Evolutionary conservation across 768 basidiomycete species (phyloP).

Genomic region (Pleurotus sapidus): DNA sequence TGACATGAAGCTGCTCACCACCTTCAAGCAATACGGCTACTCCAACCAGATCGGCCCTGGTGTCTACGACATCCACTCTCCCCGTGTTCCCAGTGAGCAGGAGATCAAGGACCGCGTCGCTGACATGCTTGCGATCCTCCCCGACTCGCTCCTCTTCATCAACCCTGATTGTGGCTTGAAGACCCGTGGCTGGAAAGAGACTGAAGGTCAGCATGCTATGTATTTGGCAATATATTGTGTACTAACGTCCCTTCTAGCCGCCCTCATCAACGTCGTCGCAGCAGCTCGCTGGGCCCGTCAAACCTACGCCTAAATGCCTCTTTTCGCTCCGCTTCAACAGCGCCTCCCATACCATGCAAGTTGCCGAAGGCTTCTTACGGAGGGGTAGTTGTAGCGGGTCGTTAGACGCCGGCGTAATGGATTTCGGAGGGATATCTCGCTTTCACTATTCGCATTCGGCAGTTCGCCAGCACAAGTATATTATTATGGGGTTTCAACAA

Average conservation of each 20-base stretch:
- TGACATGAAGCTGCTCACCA: constrained; percentile 95
- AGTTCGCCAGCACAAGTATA: not conserved
- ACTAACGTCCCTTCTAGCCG: constrained; percentile 37
- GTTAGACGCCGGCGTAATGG: constrained; percentile 6
- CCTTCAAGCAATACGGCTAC: constrained; percentile 95
- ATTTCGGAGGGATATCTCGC: no score
- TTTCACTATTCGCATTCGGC: no score
- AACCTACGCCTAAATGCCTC: constrained; percentile 63
- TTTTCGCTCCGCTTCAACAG: constrained; percentile 82
- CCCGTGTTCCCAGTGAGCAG: constrained; percentile 89
- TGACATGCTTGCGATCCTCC: constrained; percentile 79
- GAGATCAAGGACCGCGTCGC: constrained; percentile 94
- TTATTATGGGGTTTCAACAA: constrained; percentile 71
- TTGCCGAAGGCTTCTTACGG: constrained; percentile 23
- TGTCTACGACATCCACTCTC: constrained; percentile 99
- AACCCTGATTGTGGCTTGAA: constrained; percentile 99
- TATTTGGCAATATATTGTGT: constrained; percentile 2
- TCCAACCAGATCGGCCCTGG: constrained; percentile 97
- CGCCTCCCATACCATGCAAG: constrained; percentile 41
- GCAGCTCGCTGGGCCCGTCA: constrained; percentile 93
- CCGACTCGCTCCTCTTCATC: constrained; percentile 79
- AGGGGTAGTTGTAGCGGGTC: constrained; percentile 47
- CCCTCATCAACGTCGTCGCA: constrained; percentile 81
- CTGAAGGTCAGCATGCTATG: constrained; percentile 52
- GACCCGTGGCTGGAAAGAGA: constrained; percentile 99